Percentiles rank a stretch among this genome's conserved stretches.
These are phyloP conservation scores for Dictyostelium capitatum DNA, from an alignment of 78 protist genomes.

Conservation along the genomic window DNA sequence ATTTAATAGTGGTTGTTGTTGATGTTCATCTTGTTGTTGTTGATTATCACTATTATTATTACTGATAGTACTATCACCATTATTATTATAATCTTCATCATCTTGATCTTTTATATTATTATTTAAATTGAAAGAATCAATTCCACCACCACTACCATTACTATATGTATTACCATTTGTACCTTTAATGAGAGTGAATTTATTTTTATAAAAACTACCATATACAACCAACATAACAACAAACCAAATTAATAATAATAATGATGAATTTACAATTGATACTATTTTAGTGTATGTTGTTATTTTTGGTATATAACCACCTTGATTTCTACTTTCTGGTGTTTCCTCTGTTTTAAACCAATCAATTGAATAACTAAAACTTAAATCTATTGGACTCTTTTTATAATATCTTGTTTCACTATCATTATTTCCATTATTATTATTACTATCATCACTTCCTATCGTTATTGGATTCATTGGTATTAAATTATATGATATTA, in stretches of 20 bases:
- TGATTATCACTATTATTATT: not conserved
- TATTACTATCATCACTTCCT: not conserved
- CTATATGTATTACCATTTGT: not conserved
- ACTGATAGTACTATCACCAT: not conserved
- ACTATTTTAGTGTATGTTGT: not conserved
- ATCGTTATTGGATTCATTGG: constrained; percentile 9
- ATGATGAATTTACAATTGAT: not conserved
- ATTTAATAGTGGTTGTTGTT: not conserved
- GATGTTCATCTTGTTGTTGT: not conserved
- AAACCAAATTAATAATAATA: constrained; percentile 11
- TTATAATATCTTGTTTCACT: not conserved
- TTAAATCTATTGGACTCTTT: not conserved
- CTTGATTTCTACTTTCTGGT: not conserved
- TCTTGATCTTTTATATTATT: constrained; percentile 8
- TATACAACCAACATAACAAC: not conserved
- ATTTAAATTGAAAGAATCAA: not conserved
- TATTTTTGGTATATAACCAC: not conserved
- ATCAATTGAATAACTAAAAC: constrained; percentile 16
- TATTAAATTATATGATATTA: not conserved
- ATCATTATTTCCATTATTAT: not conserved
- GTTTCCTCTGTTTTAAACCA: constrained; percentile 2
- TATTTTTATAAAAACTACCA: constrained; percentile 12
- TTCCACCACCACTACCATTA: not conserved
- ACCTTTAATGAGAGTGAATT: not conserved
- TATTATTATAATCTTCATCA: not conserved